Base-by-base conservation (phyloP, 2,329 filamentous ascomycete genomes). In the Colletotrichum coccodes region DNA sequence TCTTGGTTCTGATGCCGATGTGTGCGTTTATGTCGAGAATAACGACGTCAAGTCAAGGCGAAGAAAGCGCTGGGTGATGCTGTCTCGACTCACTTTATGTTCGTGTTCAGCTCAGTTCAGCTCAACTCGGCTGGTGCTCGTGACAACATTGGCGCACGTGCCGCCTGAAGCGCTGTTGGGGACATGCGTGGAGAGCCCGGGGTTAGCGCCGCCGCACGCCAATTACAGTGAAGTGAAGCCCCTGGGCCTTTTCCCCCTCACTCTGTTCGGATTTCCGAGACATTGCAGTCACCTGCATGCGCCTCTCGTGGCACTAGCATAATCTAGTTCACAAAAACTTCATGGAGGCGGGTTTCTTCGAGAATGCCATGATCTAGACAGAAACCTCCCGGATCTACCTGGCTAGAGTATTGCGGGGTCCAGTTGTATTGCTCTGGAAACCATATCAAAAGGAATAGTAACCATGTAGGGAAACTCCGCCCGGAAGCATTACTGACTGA, bases 71-170 rank as follows among this genome's bases (percentile, higher is more conserved):
- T 34, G 23, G 50, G 3, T 12, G 50, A 44, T 28, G 23, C 44
- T 34, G 23, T 42, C 42, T 50, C 23, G 32, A 9, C 26, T 61
- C 57, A 36, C 28, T 23, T 42, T 32, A 44, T 26, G 34, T 34
- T 46, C 12, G 1, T 23, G 16, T 30, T 46, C 28, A 65, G 62
- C 40, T 44, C 58, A 52, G 34, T 32, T 36, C 44, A 53, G 32
- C 44, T 23, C 26, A 65, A 16, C 23, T 60, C 18, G 38, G 63
- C 52, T 62, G 49, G 46, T n/a, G 60, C 60, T 53, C 28, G 52
- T 63, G 64, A 58, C 60, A 58, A 42, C 42, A 52, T 1, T 12
- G 18, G 21, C 59, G 64, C 64, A 64, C 64, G 64, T 68, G 60
- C 52, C 64, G 44, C 38, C 42, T 40, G 36, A 52, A 44, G 64